These are phyloP conservation scores for Noccaea caerulescens DNA, from an alignment of 345 rosid species.

Conservation along the genomic window DNA sequence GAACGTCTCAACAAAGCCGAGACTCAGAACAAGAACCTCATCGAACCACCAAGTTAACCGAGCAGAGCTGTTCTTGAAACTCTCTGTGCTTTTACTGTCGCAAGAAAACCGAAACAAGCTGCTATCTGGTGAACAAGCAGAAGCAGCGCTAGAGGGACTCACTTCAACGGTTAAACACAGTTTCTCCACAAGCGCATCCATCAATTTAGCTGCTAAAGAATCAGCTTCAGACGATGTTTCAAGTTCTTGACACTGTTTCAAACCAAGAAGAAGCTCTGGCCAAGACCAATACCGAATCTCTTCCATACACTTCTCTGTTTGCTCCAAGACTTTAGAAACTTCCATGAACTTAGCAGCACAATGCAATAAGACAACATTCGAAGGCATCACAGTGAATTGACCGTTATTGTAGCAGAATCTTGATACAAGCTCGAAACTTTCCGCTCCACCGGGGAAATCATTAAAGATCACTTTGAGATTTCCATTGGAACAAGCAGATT, in stretches of 20 bases:
- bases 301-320: slow-evolving; percentile 65
- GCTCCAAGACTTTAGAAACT: slow-evolving; percentile 58
- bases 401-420: slow-evolving; percentile 85
- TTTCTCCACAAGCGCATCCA: slow-evolving; percentile 69
- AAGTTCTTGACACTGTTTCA: slow-evolving; percentile 71
- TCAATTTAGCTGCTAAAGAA: slow-evolving; percentile 53
- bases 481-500: slow-evolving; percentile 49
- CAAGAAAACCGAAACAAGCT: slow-evolving; percentile 73
- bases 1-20: slow-evolving; percentile 49
- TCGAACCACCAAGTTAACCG: slow-evolving; percentile 84
- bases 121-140: slow-evolving; percentile 81
- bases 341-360: slow-evolving; percentile 83
- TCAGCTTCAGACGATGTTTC: slow-evolving; percentile 45
- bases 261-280: slow-evolving; percentile 70
- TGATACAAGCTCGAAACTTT: slow-evolving; percentile 71
- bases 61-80: slow-evolving; percentile 64
- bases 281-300: slow-evolving; percentile 75
- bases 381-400: slow-evolving; percentile 52
- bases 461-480: slow-evolving; percentile 73
- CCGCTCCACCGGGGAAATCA: slow-evolving; percentile 88
- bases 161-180: slow-evolving; percentile 59
- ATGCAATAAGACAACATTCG: slow-evolving; percentile 59
- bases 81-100: slow-evolving; percentile 85
- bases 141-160: slow-evolving; percentile 67
- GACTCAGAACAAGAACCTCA: slow-evolving; percentile 59